Base-by-base conservation (phyloP, 441 rosid species). In the Erodium chrysanthum region DNA sequence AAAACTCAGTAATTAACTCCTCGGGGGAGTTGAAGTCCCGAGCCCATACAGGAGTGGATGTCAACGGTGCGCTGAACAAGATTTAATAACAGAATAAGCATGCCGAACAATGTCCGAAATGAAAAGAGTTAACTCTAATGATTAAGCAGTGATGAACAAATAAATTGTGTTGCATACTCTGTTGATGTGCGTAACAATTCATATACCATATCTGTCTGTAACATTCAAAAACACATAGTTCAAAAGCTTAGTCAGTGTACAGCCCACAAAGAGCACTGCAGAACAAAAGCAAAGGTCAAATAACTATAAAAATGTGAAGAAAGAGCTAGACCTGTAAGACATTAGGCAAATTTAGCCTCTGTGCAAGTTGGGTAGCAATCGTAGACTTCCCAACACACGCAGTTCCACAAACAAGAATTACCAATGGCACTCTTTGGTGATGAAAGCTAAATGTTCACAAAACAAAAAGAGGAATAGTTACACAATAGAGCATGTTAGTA, bases 311-410 rank as follows among this genome's bases (percentile, higher is more conserved):
- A 56, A 56, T 21, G 29, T 20, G 61, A 56, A 15, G 61, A 62
- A 14, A 72, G 69, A 44, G 72, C 63, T 66, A 60, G 64, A 94
- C 99, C 84, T 94, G 97, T 70, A 94, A 85, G 71, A 94, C 97
- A 82, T 94, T 94, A 0, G 99, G 97, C 81, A 95, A 83, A 81
- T 95, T 95, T 54, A 95, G 86, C 87, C 97, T 83, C 67, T 95
- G 99, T 64, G 99, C 99, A 33, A 94, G 92, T 76, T 94, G 99
- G 70, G 99, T 91, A 3, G 99, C 97, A 72, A 91, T 86, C 20
- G 99, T 94, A 22, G 99, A 94, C 83, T 94, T 94, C 31, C 99
- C 99, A 20, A 88, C 97, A 71, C 99, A 91, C 33, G 97, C 97
- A 66, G 99, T 90, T 82, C 99, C 99, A 42, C 97, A 91, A 68